These are phyloP conservation scores for Trichoderma asperelloides DNA, from an alignment of 495 filamentous ascomycete genomes.

Conservation along the genomic window DNA sequence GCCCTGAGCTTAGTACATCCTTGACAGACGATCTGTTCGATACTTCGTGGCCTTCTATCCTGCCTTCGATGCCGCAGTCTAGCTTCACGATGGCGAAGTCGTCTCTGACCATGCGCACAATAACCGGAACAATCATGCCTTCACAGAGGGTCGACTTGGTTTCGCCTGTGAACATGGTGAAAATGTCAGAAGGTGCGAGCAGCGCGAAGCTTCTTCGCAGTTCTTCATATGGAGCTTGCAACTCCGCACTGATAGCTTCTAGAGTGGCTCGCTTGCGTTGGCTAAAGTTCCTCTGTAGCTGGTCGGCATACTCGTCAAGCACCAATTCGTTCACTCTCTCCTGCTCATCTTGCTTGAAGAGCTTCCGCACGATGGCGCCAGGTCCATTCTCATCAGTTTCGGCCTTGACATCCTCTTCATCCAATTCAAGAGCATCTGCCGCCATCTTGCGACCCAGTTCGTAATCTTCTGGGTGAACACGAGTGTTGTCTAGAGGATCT, in stretches of 20 bases:
- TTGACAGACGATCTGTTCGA: conserved; percentile 50
- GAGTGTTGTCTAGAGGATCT: conserved; percentile 91
- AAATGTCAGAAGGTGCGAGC: conserved; percentile 71
- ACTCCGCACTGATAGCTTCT: conserved; percentile 89
- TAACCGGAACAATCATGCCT: conserved; percentile 86
- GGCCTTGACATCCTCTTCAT: conserved; percentile 95
- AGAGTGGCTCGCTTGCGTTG: conserved; percentile 93
- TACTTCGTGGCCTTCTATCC: conserved; percentile 64
- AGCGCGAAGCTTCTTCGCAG: conserved; percentile 70
- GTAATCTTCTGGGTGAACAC: conserved; percentile 96
- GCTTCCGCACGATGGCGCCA: conserved; percentile 81
- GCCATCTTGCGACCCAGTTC: conserved; percentile 96
- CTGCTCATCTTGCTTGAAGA: conserved; percentile 82
- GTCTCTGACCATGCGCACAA: conserved; percentile 76
- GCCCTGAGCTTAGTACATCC: conserved; percentile 58
- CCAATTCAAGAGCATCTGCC: conserved; percentile 88
- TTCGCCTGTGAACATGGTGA: conserved; percentile 95
- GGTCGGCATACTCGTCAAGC: conserved; percentile 92
- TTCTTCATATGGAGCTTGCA: conserved; percentile 90
- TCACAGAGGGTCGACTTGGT: conserved; percentile 71
- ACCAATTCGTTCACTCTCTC: conserved; percentile 95
- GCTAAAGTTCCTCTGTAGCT: conserved; percentile 84
- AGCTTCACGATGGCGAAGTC: conserved; percentile 89
- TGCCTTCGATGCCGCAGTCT: conserved; percentile 87
- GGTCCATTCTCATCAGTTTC: conserved; percentile 82